phyloP scores from a whole-genome alignment of 1,284 basidiomycete species.

The Sphaerobolus stellatus region DNA sequence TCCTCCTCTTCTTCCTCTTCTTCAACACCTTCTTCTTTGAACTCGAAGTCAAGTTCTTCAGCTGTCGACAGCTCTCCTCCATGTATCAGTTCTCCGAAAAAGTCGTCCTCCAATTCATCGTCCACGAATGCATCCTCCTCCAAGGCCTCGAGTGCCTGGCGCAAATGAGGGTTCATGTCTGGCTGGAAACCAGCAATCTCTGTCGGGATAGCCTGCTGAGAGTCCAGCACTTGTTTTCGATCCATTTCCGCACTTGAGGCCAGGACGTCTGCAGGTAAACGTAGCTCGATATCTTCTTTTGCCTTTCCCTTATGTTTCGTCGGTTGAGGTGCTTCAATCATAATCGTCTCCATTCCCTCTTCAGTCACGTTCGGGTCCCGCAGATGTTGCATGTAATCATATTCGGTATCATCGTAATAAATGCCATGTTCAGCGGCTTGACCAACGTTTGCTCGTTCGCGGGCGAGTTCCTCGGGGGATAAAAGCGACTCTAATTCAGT shows the following conservation, averaged over 20 bases:
- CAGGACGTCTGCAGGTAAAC: constrained; percentile 68
- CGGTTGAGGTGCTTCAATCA: constrained; percentile 65
- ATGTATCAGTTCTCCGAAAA: constrained; percentile 70
- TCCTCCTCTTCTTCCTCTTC: constrained; percentile 22
- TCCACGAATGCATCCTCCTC: constrained; percentile 96
- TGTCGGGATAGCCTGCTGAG: constrained; percentile 74
- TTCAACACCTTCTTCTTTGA: constrained; percentile 59
- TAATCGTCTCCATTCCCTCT: constrained; percentile 73
- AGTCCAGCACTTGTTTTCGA: constrained; percentile 62
- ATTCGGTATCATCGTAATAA: constrained; percentile 96
- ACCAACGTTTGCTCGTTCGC: constrained; percentile 60
- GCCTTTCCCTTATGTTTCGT: constrained; percentile 37
- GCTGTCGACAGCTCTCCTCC: constrained; percentile 66
- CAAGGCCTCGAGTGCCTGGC: constrained; percentile 91
- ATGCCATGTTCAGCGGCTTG: constrained; percentile 91
- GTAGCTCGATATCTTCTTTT: constrained; percentile 39
- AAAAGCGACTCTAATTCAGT: constrained; percentile 68
- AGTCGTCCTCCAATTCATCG: constrained; percentile 60
- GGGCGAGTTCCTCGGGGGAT: constrained; percentile 57
- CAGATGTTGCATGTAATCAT: constrained; percentile 99
- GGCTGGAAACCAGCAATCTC: constrained; percentile 89
- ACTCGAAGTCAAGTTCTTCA: constrained; percentile 65
- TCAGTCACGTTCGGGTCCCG: constrained; percentile 70
- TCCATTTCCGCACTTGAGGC: constrained; percentile 74
- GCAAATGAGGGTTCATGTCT: constrained; percentile 94